Evolutionary conservation across 2,329 filamentous ascomycete species (phyloP), one percentile per base, ranked within the genome.

Genomic region (Aureobasidium musti): DNA sequence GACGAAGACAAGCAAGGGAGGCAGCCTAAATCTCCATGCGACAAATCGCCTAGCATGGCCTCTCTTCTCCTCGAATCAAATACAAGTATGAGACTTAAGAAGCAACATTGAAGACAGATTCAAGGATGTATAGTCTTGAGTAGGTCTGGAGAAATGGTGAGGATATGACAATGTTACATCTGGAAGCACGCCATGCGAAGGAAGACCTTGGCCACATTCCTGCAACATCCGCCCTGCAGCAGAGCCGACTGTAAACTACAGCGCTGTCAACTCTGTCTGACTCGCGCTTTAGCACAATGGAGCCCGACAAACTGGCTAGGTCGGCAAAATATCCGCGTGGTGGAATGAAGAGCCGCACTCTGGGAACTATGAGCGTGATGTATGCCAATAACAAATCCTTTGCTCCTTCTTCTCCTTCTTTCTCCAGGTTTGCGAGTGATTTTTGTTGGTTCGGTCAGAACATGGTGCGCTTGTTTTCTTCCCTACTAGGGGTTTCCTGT

Each of bases 261-360:
- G 14, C 1, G 8, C 35, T 43, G 23, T 28, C 7, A 6, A 50
- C n/a, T 21, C 30, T n/a, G 5, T 5, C 17, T 50, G 59, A 63
- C 45, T 50, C 45, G 45, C 30, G 26, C 5, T 19, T 11, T 47
- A n/a, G 13, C 33, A 63, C 33, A 61, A 47, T 49, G 54, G 28
- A 14, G 26, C 41, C 59, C 59, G 33, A 37, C 13, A 5, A 3
- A 33, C 14, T 28, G 59, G 59, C n/a, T 28, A 19, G 35, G 28
- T 37, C n/a, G n/a, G 43, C 23, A 52, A 23, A 3, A 30, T 14
- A 35, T 41, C 21, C 47, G 30, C 26, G 13, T 63, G 59, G 30
- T 28, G 59, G 59, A 63, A 63, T 63, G 59, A 14, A 63, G 59
- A 39, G 43, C 59, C 7, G 43, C 45, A 28, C 5, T 30, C 21